Evolutionary conservation across 495 filamentous ascomycete genomes (phyloP), one percentile per base, ranked within the genome.

Genomic region (Thermothielavioides terrestris): DNA sequence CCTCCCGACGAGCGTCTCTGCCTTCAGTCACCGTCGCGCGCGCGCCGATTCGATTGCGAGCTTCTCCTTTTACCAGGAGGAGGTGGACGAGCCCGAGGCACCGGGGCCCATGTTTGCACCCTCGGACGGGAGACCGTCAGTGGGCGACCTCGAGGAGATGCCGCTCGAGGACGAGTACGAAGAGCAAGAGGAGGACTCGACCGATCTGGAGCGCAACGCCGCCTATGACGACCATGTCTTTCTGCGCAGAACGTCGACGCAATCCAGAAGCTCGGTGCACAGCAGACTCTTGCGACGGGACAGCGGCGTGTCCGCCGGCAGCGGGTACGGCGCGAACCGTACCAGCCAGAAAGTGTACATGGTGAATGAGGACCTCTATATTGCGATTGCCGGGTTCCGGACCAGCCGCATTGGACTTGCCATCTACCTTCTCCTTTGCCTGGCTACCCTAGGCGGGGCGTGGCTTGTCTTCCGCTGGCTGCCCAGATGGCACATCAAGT

Each of bases 341-440:
- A 67, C 72, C 34, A 91, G 77, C 56, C 92, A 99, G 59, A 96
- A 94, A 66, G 77, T 96, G 11, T 88, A 95, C 62, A 90, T 99
- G 64, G 71, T 80, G 26, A 92, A 85, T 28, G 92, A 99, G 68
- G 92, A 99, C 63, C 72, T 97, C 44, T 95, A 88, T 0, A 86
- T 94, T 54, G 89, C 88, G 37, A 82, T 97, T 58, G 84, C 92
- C 17, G 92, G 92, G 0, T 99, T 96, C 63, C 81, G 75, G 23
- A 96, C 88, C 4, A 87, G 80, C 48, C 54, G 64, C 8, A 28
- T 79, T 26, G 89, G 90, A 3, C 82, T 82, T 53, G 68, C 75
- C 7, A 34, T 83, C 1, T 97, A 97, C 59, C 56, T 80, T 11
- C 46, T 71, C 8, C 61, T 94, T 35, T 95, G 87, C 56, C 52